Evolutionary conservation across 306 rosid species (phyloP).

Genomic region (Alnus glutinosa): DNA sequence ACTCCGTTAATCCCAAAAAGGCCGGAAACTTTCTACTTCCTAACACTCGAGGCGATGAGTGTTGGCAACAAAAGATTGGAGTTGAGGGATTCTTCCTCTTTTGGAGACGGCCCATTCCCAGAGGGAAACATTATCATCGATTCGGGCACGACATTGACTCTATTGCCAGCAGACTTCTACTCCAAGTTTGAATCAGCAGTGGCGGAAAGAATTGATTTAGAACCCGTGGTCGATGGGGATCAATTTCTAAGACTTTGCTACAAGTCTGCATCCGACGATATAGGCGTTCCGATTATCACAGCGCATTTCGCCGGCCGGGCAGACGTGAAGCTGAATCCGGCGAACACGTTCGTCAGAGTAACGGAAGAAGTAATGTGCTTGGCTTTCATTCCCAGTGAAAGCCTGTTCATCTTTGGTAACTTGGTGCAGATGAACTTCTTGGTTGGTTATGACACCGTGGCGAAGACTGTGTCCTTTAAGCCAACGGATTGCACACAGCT

Average conservation of each 20-base stretch:
- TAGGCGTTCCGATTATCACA: slow-evolving; percentile 20
- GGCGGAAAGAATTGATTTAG: background rate
- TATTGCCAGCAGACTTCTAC: slow-evolving; percentile 28
- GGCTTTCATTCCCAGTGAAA: slow-evolving; percentile 3
- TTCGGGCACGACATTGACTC: slow-evolving; percentile 38
- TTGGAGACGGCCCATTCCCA: background rate
- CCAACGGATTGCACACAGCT: slow-evolving; percentile 32
- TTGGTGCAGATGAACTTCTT: slow-evolving; percentile 46
- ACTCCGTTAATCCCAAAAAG: slow-evolving; percentile 18
- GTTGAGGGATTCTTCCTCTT: background rate
- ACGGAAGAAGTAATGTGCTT: slow-evolving; percentile 36
- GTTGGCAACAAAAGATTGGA: slow-evolving; percentile 16
- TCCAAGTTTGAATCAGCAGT: slow-evolving; percentile 23
- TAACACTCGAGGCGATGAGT: slow-evolving; percentile 31
- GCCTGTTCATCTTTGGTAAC: slow-evolving; percentile 44
- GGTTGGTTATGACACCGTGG: slow-evolving; percentile 53
- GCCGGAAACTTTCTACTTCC: slow-evolving; percentile 18
- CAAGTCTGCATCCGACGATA: background rate
- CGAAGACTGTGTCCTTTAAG: slow-evolving; percentile 42
- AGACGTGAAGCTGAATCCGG: slow-evolving; percentile 26
- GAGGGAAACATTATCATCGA: slow-evolving; percentile 43
- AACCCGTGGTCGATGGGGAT: slow-evolving; percentile 2
- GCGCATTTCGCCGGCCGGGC: slow-evolving; percentile 44
- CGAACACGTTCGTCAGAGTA: slow-evolving; percentile 36
- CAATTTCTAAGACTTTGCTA: slow-evolving; percentile 26